These are phyloP conservation scores for Polytolypa hystricis DNA, from an alignment of 2,329 filamentous ascomycete genomes.

Conservation along the genomic window DNA sequence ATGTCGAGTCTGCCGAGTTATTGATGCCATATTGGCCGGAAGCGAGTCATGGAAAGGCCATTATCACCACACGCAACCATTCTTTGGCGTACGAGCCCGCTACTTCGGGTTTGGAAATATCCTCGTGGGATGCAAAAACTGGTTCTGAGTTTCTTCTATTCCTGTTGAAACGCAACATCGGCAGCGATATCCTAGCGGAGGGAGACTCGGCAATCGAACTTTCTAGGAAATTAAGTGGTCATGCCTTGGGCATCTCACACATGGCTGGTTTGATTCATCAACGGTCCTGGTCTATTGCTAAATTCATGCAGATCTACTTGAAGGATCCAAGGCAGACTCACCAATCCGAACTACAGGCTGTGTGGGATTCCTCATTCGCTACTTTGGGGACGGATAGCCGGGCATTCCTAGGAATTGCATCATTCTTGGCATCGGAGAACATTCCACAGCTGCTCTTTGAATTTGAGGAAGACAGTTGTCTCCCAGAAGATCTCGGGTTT, in stretches of 20 bases:
- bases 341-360: not conserved
- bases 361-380: conserved; percentile 1
- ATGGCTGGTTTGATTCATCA: conserved; percentile 1
- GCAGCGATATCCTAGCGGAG: not conserved
- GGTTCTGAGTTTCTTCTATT: conserved; percentile 2
- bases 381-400: not conserved
- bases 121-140: conserved; percentile 7
- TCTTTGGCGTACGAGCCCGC: conserved; percentile 7
- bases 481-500: not conserved
- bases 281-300: not conserved
- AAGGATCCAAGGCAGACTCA: not conserved
- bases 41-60: conserved; percentile 5
- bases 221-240: not conserved
- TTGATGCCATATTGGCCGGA: conserved; percentile 8
- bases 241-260: conserved; percentile 1
- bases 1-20: conserved; percentile 6
- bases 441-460: not conserved
- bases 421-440: not conserved
- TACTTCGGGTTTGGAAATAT: conserved; percentile 6
- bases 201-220: not conserved
- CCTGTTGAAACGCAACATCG: not conserved
- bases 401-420: not conserved
- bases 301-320: not conserved
- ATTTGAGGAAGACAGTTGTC: not conserved
- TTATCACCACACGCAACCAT: conserved; percentile 12